Evolutionary conservation across 257 asterid species (phyloP), one percentile per base, ranked within the genome.

Genomic region (Solanum appendiculatum): DNA sequence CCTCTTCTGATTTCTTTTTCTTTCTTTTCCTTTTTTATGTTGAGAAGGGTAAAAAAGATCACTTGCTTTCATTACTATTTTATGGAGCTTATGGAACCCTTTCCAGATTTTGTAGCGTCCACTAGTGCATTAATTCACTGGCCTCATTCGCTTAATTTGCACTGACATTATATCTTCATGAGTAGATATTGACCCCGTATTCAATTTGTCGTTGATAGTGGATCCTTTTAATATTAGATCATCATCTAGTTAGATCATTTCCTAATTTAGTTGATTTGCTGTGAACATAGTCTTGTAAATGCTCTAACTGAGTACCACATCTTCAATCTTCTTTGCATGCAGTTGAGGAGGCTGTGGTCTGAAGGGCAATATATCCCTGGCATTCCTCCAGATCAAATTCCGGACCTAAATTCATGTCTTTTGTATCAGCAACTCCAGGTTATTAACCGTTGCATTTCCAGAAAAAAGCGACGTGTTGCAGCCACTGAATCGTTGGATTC

Each of bases 401-500:
- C 99, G 56, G 98, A 97, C 93, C 90, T 97, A 87, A 96, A 95
- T 91, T 92, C 96, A 10, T 97, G 99, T 88, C 96, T 97, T 88
- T 87, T 97, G 87, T 93, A 96, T 92, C 99, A 97, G 92, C 99
- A 96, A 91, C 91, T 96, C 86, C 99, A 97, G 93, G 98, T 97
- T 93, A 95, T 97, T 89, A 97, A 97, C 93, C 89, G 98, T 89
- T 97, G 99, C 91, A 91, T 97, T 90, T 96, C 99, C 91, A 92
- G 99, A 89, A 95, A 97, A 91, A 92, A 87, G 64, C 98, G 98
- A n/a, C 92, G 90, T 27, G 42, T 88, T 91, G 94, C 93, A 86
- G 99, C 98, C 84, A 87, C 94, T 86, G 98, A 96, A 90, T 91
- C 96, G 29, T 92, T 97, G 87, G 98, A 97, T 84, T 92, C 93